phyloP scores from a whole-genome alignment of 2,329 filamentous ascomycete species.

The Neoarthrinium moseri region DNA sequence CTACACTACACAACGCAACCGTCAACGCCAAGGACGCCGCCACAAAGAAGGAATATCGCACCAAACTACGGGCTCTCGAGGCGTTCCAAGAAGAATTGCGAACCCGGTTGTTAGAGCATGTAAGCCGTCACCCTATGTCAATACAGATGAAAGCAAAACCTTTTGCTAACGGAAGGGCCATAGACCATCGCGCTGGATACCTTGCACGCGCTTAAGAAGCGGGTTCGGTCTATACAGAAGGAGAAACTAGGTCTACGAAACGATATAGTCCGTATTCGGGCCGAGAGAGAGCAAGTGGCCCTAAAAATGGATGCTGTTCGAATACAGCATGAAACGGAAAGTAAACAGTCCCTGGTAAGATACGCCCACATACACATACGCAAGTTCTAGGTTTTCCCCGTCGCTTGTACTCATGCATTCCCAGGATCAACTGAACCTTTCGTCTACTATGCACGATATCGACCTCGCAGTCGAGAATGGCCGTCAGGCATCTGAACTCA shows the following conservation, averaged over 20 bases:
- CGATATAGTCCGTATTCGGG: slow-evolving; percentile 57
- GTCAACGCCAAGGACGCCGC: slow-evolving; percentile 41
- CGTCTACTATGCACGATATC: slow-evolving; percentile 59
- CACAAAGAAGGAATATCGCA: slow-evolving; percentile 51
- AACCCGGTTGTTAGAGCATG: slow-evolving; percentile 56
- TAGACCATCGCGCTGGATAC: slow-evolving; percentile 61
- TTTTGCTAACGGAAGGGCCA: not conserved
- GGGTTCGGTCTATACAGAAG: slow-evolving; percentile 55
- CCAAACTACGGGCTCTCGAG: slow-evolving; percentile 56
- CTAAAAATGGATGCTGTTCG: slow-evolving; percentile 63
- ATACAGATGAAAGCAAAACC: not conserved
- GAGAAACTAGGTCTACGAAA: slow-evolving; percentile 57
- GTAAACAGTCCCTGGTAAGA: slow-evolving; percentile 49
- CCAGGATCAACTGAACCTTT: slow-evolving; percentile 51
- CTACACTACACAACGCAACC: slow-evolving; percentile 43
- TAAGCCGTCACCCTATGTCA: slow-evolving; percentile 33
- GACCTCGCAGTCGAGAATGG: slow-evolving; percentile 56
- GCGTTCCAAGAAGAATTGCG: slow-evolving; percentile 58
- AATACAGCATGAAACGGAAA: slow-evolving; percentile 56
- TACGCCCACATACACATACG: not conserved
- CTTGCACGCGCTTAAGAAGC: slow-evolving; percentile 55
- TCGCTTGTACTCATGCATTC: not conserved
- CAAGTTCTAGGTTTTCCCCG: not conserved
- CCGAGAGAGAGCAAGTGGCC: slow-evolving; percentile 61
- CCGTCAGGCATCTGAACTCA: slow-evolving; percentile 45